phyloP scores from a whole-genome alignment of 2,329 filamentous ascomycete genomes.

The Stagonosporopsis vannaccii region DNA sequence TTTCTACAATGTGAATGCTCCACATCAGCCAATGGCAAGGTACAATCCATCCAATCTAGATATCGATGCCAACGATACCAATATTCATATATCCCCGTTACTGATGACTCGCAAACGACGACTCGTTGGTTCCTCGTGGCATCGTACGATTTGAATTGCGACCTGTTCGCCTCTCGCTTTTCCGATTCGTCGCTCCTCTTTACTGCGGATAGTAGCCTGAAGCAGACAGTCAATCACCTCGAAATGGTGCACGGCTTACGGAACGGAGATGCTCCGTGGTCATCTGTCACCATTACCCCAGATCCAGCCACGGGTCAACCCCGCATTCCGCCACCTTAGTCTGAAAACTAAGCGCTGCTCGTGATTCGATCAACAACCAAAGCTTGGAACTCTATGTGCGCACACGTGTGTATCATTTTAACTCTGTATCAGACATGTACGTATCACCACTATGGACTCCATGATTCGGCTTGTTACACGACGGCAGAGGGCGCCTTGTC shows the following conservation, averaged over 20 bases:
- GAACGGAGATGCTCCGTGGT: neutral
- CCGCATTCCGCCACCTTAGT: constrained; percentile 5
- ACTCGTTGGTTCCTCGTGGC: neutral
- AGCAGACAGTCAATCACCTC: constrained; percentile 2
- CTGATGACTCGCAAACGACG: neutral
- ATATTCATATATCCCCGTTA: neutral
- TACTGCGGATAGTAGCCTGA: neutral
- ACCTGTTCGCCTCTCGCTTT: neutral
- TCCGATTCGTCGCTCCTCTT: neutral
- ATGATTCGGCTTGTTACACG: neutral
- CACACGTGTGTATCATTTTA: neutral
- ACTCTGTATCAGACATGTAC: neutral
- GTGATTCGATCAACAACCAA: neutral
- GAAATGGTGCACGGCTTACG: neutral
- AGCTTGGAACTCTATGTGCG: neutral
- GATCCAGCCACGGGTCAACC: neutral
- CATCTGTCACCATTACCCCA: neutral
- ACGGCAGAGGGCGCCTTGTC: neutral
- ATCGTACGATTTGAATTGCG: neutral
- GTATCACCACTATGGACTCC: neutral
- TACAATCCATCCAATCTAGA: neutral
- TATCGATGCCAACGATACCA: neutral
- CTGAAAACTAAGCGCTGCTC: neutral
- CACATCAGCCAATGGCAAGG: neutral
- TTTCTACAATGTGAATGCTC: neutral